These are phyloP conservation scores for Ustilago crameri DNA, from an alignment of 1,284 basidiomycete species.

Conservation along the genomic window DNA sequence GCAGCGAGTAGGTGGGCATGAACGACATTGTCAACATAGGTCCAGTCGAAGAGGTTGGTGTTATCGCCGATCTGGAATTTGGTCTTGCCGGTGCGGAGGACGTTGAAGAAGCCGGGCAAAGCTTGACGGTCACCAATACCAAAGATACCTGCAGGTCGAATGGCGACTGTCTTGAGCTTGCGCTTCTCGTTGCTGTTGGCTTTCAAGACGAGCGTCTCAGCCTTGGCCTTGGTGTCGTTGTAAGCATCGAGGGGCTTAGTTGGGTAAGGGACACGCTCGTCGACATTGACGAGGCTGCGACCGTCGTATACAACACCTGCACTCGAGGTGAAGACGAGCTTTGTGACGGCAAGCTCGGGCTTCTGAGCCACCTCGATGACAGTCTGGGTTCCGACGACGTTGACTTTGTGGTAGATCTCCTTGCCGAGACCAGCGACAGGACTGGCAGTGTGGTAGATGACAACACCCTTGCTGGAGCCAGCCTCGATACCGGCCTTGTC, in stretches of 20 bases:
- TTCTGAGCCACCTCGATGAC: slow-evolving; percentile 81
- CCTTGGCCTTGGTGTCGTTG: slow-evolving; percentile 94
- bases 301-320: slow-evolving; percentile 94
- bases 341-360: slow-evolving; percentile 74
- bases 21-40: slow-evolving; percentile 95
- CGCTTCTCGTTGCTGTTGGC: slow-evolving; percentile 82
- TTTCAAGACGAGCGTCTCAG: slow-evolving; percentile 83
- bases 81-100: slow-evolving; percentile 81
- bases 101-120: slow-evolving; percentile 82
- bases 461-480: slow-evolving; percentile 35
- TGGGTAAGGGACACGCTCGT: slow-evolving; percentile 86
- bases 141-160: slow-evolving; percentile 96
- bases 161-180: slow-evolving; percentile 82
- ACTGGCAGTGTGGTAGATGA: slow-evolving; percentile 92
- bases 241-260: slow-evolving; percentile 86
- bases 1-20: slow-evolving; percentile 93
- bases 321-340: slow-evolving; percentile 94
- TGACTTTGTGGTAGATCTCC: slow-evolving; percentile 89
- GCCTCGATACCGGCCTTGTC: slow-evolving; percentile 47
- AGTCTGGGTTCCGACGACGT: slow-evolving; percentile 88
- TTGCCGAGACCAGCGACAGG: slow-evolving; percentile 77
- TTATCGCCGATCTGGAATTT: slow-evolving; percentile 95
- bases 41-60: slow-evolving; percentile 95
- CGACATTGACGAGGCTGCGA: slow-evolving; percentile 81
- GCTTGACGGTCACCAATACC: slow-evolving; percentile 93